phyloP scores from a whole-genome alignment of 805 yeast genomes.

The Tetrapisispora nanseiensis region DNA sequence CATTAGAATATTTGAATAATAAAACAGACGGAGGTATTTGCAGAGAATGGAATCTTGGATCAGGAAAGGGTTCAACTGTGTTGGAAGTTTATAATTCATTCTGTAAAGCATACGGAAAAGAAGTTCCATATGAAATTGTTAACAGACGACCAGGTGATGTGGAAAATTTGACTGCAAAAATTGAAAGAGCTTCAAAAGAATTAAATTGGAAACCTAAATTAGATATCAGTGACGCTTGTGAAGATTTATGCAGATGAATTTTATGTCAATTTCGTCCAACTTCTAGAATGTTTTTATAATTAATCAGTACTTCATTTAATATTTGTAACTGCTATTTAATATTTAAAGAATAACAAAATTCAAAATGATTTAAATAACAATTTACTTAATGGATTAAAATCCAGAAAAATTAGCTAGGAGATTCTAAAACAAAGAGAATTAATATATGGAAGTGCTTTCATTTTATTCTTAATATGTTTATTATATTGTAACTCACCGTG shows the following conservation, averaged over 20 bases:
- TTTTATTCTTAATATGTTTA: too few species aligned
- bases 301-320: too few species aligned
- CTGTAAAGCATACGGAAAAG: constrained; percentile 51
- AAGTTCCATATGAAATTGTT: constrained; percentile 54
- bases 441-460: too few species aligned
- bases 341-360: too few species aligned
- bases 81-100: constrained; percentile 60
- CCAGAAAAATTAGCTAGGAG: too few species aligned
- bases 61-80: constrained; percentile 71
- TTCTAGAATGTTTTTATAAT: too few species aligned
- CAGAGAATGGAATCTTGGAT: constrained; percentile 77
- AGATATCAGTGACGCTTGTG: constrained; percentile 52
- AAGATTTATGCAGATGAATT: constrained; percentile 75
- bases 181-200: constrained; percentile 56
- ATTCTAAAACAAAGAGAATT: too few species aligned
- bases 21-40: constrained; percentile 38
- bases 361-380: too few species aligned
- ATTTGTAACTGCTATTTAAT: too few species aligned
- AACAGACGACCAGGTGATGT: constrained; percentile 72
- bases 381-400: too few species aligned
- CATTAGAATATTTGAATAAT: constrained; percentile 44
- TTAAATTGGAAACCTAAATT: constrained; percentile 53
- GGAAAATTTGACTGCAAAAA: constrained; percentile 60
- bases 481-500: too few species aligned
- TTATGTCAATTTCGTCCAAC: too few species aligned